Evolutionary conservation across 257 asterid genomes (phyloP).

Genomic region (Scutellaria galericulata): DNA sequence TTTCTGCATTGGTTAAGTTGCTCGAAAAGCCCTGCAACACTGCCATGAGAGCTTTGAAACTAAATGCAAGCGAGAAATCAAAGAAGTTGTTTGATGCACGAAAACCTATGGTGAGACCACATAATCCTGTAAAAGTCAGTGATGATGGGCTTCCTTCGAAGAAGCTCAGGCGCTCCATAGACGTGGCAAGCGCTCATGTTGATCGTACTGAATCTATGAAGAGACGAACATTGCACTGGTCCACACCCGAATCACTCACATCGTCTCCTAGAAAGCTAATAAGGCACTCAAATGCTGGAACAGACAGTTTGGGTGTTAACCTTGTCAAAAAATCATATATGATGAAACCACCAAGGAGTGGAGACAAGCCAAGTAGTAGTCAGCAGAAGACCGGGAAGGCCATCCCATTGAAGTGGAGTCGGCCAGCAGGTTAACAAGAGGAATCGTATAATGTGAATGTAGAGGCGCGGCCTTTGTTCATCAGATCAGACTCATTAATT

Average conservation of each 20-base stretch:
- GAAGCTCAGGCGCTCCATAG: constrained; percentile 63
- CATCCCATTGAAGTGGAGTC: constrained; percentile 43
- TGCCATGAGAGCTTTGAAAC: constrained; percentile 55
- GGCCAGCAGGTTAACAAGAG: constrained; percentile 35
- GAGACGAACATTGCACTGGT: constrained; percentile 49
- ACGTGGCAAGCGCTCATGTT: constrained; percentile 32
- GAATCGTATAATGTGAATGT: too few species aligned
- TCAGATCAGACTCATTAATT: too few species aligned
- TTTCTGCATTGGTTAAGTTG: constrained; percentile 38
- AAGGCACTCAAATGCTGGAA: constrained; percentile 48
- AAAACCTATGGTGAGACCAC: constrained; percentile 44
- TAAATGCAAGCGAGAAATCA: constrained; percentile 54
- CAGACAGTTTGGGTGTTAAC: constrained; percentile 43
- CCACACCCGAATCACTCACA: constrained; percentile 49
- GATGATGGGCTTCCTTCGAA: constrained; percentile 59
- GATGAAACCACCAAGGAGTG: constrained; percentile 59
- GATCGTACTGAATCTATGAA: constrained; percentile 40
- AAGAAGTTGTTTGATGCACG: constrained; percentile 42
- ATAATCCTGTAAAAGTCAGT: constrained; percentile 40
- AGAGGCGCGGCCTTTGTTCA: too few species aligned
- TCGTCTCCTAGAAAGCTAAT: constrained; percentile 61
- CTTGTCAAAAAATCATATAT: constrained; percentile 57
- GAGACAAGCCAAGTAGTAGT: constrained; percentile 55
- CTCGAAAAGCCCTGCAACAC: constrained; percentile 54
- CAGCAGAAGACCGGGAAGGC: constrained; percentile 57